Evolutionary conservation across 768 basidiomycete species (phyloP).

Genomic region (Paxillus ammoniavirescens): DNA sequence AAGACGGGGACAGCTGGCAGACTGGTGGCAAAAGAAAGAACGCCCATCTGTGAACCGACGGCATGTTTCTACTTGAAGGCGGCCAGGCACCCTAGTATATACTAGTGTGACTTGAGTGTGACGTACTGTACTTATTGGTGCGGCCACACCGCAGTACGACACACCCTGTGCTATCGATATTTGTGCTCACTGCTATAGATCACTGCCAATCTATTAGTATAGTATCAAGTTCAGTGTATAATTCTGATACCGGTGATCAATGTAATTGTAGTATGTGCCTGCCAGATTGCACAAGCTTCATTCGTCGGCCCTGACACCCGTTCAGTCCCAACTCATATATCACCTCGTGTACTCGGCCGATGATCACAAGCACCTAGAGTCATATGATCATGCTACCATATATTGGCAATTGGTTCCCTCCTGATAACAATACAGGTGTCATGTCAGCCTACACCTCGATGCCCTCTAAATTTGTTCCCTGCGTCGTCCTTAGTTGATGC

Average conservation of each 20-base stretch:
- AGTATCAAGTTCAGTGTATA: not conserved
- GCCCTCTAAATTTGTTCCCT: conserved; percentile 86
- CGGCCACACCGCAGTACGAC: no score
- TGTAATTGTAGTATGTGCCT: not conserved
- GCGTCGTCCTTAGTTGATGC: not conserved
- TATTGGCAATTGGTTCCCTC: no score
- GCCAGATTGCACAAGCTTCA: not conserved
- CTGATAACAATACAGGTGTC: not conserved
- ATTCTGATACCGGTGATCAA: not conserved
- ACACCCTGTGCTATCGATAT: no score
- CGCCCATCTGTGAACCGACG: no score
- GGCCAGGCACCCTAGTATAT: no score
- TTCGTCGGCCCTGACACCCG: not conserved
- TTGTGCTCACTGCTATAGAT: no score
- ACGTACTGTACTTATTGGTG: no score
- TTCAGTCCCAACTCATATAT: not conserved
- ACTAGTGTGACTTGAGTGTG: no score
- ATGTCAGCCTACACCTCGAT: conserved; percentile 60
- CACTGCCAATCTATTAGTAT: not conserved
- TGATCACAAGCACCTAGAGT: not conserved
- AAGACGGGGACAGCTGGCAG: not conserved
- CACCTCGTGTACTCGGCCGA: not conserved
- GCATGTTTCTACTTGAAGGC: no score
- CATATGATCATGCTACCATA: not conserved
- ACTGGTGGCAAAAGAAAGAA: no score